These are phyloP conservation scores for Globisporangium sylvaticum DNA, from an alignment of 352 stramenopile genomes.

Conservation along the genomic window DNA sequence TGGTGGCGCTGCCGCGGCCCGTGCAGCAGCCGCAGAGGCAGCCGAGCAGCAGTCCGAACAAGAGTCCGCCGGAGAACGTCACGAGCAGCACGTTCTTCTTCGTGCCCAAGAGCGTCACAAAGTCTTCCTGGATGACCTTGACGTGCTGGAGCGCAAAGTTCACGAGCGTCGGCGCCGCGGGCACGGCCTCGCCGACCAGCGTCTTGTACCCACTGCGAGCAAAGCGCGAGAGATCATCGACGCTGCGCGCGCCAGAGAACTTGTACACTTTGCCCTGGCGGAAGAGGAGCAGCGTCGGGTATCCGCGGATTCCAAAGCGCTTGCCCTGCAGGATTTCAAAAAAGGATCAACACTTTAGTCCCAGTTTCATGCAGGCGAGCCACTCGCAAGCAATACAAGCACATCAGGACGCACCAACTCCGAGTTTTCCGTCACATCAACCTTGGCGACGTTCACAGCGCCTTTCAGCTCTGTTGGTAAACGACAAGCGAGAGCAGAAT, in stretches of 20 bases:
- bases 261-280: constrained; percentile 79
- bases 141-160: constrained; percentile 37
- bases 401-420: constrained; percentile 29
- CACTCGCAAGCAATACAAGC: constrained; percentile 2
- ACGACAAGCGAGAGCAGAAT: neutral
- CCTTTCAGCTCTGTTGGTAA: constrained; percentile 65
- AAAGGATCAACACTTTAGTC: neutral
- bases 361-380: neutral
- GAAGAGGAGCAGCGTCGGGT: constrained; percentile 76
- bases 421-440: constrained; percentile 80
- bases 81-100: constrained; percentile 84
- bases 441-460: constrained; percentile 88
- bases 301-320: constrained; percentile 82
- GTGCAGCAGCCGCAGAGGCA: constrained; percentile 73
- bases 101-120: constrained; percentile 56
- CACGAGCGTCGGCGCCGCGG: constrained; percentile 26
- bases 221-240: constrained; percentile 58
- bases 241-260: constrained; percentile 53
- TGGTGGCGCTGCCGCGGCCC: constrained; percentile 24
- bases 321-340: constrained; percentile 29
- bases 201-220: constrained; percentile 60
- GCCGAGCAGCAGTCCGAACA: constrained; percentile 65
- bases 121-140: constrained; percentile 56
- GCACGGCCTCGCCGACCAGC: constrained; percentile 32
- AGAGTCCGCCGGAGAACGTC: constrained; percentile 62